Conservation (phyloP, 208 protist species). For the Phytomonas sp. region DNA sequence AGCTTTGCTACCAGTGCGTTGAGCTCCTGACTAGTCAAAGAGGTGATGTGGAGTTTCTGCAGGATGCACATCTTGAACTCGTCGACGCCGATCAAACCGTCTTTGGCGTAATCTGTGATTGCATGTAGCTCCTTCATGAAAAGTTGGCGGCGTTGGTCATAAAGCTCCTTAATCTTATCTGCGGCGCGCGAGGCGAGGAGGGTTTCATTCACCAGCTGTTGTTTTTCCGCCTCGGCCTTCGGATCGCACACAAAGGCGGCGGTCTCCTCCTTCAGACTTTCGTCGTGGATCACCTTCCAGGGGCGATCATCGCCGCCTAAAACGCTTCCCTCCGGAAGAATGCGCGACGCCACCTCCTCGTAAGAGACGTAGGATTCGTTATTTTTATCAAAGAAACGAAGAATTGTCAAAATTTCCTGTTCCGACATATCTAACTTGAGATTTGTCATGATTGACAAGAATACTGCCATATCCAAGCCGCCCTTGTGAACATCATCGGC, state of each 20-base stretch:
- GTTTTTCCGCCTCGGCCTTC: conserved; percentile 45
- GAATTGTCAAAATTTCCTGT: conserved; percentile 87
- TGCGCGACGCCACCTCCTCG: conserved; percentile 74
- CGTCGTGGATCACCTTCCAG: conserved; percentile 70
- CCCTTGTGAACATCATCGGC: conserved; percentile 48
- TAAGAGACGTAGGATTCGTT: conserved; percentile 87
- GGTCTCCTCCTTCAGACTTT: conserved; percentile 48
- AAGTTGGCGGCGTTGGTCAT: conserved; percentile 75
- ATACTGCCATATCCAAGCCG: conserved; percentile 70
- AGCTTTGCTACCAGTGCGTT: conserved; percentile 65
- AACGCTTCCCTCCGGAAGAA: conserved; percentile 61
- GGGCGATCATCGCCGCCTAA: conserved; percentile 55
- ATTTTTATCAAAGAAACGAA: conserved; percentile 89
- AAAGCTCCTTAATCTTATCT: conserved; percentile 64
- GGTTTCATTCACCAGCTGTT: conserved; percentile 20
- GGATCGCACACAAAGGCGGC: conserved; percentile 53
- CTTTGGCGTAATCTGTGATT: conserved; percentile 79
- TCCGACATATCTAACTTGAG: conserved; percentile 78
- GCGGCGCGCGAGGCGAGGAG: conserved; percentile 43
- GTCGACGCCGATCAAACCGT: conserved; percentile 74
- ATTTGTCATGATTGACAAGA: conserved; percentile 59
- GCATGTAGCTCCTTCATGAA: conserved; percentile 85
- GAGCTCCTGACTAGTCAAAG: conserved; percentile 61
- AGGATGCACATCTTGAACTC: conserved; percentile 82
- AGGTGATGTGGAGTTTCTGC: conserved; percentile 53